phyloP scores from a whole-genome alignment of 345 rosid genomes.

The Citrus medica region DNA sequence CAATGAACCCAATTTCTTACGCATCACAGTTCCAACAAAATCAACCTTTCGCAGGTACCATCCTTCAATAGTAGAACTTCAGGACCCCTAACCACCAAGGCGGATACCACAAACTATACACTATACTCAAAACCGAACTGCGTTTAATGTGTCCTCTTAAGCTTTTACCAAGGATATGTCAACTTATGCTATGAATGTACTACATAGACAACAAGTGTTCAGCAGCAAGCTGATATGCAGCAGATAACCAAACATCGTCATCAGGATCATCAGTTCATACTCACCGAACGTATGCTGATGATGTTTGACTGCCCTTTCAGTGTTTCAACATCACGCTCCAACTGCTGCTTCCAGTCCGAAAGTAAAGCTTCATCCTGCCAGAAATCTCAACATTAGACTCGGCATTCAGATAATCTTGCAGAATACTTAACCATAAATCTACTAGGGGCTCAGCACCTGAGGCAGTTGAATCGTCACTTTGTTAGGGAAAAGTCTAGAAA shows the following conservation, averaged over 20 bases:
- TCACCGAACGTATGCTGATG: slow-evolving; percentile 64
- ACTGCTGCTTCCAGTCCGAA: slow-evolving; percentile 91
- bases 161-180: neutral
- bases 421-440: neutral
- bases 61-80: neutral
- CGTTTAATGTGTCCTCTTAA: neutral
- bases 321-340: slow-evolving; percentile 90
- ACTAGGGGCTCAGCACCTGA: slow-evolving; percentile 52
- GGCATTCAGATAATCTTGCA: slow-evolving; percentile 6
- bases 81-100: neutral
- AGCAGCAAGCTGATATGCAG: neutral
- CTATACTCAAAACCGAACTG: neutral
- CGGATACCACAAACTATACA: neutral
- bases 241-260: neutral
- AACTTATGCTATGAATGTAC: neutral
- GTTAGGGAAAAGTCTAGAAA: slow-evolving; percentile 86
- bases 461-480: slow-evolving; percentile 95
- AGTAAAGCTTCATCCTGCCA: slow-evolving; percentile 86
- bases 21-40: neutral
- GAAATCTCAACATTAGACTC: slow-evolving; percentile 19
- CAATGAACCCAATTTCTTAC: neutral
- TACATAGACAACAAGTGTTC: neutral
- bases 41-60: neutral
- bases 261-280: slow-evolving; percentile 23
- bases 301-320: slow-evolving; percentile 79